These are phyloP conservation scores for Suillus decipiens DNA, from an alignment of 768 basidiomycete species.

Conservation along the genomic window DNA sequence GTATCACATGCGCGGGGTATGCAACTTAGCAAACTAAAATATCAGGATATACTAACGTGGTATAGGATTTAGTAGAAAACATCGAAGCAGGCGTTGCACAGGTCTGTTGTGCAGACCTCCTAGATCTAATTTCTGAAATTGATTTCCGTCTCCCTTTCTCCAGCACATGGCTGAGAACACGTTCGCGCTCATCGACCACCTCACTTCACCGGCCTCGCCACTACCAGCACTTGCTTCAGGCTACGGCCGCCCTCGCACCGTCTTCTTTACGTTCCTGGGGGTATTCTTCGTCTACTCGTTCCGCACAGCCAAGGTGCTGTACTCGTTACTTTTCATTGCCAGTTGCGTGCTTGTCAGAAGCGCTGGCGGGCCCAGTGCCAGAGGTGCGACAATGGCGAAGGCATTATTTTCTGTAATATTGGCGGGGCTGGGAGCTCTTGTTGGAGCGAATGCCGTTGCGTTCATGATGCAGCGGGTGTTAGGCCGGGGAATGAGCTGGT, in stretches of 20 bases:
- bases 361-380: slow-evolving; percentile 8
- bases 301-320: slow-evolving; percentile 64
- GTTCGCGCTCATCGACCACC: slow-evolving; percentile 72
- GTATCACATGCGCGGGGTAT: slow-evolving; percentile 89
- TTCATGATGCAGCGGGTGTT: slow-evolving; percentile 62
- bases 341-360: slow-evolving; percentile 46
- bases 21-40: slow-evolving; percentile 13
- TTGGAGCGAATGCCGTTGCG: slow-evolving; percentile 73
- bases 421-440: slow-evolving; percentile 56
- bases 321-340: slow-evolving; percentile 50
- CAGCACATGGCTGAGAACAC: slow-evolving; percentile 91
- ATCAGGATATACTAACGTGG: slow-evolving; percentile 7
- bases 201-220: slow-evolving; percentile 70
- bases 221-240: slow-evolving; percentile 61
- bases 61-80: slow-evolving; percentile 76
- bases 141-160: not conserved
- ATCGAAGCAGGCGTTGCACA: slow-evolving; percentile 80
- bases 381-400: slow-evolving; percentile 32
- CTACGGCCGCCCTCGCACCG: slow-evolving; percentile 56
- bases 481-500: slow-evolving; percentile 84
- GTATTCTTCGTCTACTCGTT: slow-evolving; percentile 76
- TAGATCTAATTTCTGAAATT: not conserved
- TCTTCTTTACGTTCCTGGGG: slow-evolving; percentile 77
- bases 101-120: slow-evolving; percentile 22
- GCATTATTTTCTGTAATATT: slow-evolving; percentile 50